Evolutionary conservation across 108 stramenopile species (phyloP).

Genomic region (Fistulifera solaris): DNA sequence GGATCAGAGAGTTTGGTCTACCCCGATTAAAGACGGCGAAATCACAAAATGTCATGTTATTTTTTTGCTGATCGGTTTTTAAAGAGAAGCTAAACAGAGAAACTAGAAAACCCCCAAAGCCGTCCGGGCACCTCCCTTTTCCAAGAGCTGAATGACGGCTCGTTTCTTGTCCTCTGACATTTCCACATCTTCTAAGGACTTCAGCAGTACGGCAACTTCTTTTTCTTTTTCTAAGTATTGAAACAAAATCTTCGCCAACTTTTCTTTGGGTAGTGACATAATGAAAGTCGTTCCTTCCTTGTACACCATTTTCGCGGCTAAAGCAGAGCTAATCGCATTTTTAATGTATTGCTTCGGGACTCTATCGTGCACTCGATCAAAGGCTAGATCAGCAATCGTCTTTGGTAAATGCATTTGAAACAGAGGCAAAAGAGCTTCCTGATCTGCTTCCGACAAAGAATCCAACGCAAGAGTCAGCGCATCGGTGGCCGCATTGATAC

Average conservation of each 20-base stretch:
- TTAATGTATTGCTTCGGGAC: constrained; percentile 91
- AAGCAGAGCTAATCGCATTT: constrained; percentile 83
- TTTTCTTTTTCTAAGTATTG: constrained; percentile 75
- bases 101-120: not conserved
- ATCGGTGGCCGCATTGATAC: constrained; percentile 89
- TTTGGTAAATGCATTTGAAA: constrained; percentile 82
- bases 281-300: constrained; percentile 94
- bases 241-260: constrained; percentile 57
- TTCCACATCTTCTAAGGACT: not conserved
- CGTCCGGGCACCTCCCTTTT: not conserved
- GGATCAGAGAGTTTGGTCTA: too few species aligned
- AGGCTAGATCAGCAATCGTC: constrained; percentile 80
- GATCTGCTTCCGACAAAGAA: constrained; percentile 51
- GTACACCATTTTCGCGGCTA: constrained; percentile 95
- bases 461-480: constrained; percentile 76
- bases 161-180: not conserved
- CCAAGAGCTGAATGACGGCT: not conserved
- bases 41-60: too few species aligned
- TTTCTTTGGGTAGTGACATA: constrained; percentile 51
- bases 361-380: constrained; percentile 59
- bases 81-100: too few species aligned
- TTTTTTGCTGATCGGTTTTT: too few species aligned
- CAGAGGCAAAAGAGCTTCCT: constrained; percentile 57
- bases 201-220: constrained; percentile 28
- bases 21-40: too few species aligned